Percentiles rank a stretch among this genome's conserved stretches.
phyloP scores from a whole-genome alignment of 495 filamentous ascomycete species.

The Hypomontagnella monticulosa region DNA sequence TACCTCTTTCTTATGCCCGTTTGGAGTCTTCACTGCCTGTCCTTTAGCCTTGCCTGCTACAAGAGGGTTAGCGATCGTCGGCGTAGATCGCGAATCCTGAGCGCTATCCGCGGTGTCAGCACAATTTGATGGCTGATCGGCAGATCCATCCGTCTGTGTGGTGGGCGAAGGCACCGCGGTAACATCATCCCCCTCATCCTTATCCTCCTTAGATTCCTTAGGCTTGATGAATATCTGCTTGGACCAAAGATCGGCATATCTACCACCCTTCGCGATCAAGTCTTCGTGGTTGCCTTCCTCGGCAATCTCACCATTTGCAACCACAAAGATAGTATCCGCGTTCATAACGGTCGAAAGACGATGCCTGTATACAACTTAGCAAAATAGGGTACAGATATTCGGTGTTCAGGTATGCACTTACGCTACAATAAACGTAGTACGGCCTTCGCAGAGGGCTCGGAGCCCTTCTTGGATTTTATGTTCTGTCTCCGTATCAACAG shows the following conservation, averaged over 20 bases:
- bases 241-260: constrained; percentile 71
- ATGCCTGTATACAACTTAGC: constrained; percentile 54
- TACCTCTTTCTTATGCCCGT: constrained; percentile 59
- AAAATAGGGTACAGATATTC: not conserved
- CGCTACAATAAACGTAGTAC: constrained; percentile 72
- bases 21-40: constrained; percentile 41
- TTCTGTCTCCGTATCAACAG: constrained; percentile 75
- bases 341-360: constrained; percentile 77
- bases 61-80: constrained; percentile 14
- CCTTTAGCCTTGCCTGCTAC: constrained; percentile 30
- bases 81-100: constrained; percentile 5
- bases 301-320: constrained; percentile 69
- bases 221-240: constrained; percentile 66
- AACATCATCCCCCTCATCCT: constrained; percentile 25
- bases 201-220: constrained; percentile 51
- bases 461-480: constrained; percentile 76
- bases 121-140: constrained; percentile 43
- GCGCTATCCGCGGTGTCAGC: constrained; percentile 42
- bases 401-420: constrained; percentile 49
- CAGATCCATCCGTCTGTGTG: constrained; percentile 43
- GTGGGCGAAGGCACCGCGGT: constrained; percentile 18
- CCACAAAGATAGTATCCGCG: constrained; percentile 72
- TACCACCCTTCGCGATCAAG: constrained; percentile 63
- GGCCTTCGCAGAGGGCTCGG: constrained; percentile 61
- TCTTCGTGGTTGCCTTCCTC: constrained; percentile 73